phyloP scores from a whole-genome alignment of 495 filamentous ascomycete species.

The Aspergillus haitiensis region DNA sequence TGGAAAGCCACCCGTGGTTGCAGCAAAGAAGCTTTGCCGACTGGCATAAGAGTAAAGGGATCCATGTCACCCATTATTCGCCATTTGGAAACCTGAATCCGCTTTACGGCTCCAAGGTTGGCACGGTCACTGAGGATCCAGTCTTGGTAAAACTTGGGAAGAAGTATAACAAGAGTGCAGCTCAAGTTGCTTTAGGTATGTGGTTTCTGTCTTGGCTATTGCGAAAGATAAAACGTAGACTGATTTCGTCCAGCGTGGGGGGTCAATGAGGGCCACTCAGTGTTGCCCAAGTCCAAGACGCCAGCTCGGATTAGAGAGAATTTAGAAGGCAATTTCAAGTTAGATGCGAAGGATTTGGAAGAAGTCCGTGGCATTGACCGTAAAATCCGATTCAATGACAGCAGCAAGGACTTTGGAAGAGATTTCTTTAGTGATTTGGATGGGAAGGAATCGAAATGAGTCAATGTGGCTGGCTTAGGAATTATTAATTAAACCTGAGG shows the following conservation, averaged over 20 bases:
- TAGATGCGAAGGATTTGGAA: conserved; percentile 51
- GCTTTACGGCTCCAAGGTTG: conserved; percentile 55
- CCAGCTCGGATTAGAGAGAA: conserved; percentile 56
- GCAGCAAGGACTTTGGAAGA: conserved; percentile 53
- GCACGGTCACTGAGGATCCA: conserved; percentile 61
- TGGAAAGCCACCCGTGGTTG: conserved; percentile 62
- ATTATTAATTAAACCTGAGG: no score
- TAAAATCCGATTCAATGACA: conserved; percentile 62
- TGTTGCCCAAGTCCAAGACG: conserved; percentile 67
- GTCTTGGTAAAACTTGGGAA: conserved; percentile 59
- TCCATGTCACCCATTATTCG: conserved; percentile 65
- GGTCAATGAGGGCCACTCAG: conserved; percentile 60
- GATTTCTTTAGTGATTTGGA: conserved; percentile 63
- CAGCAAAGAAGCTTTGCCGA: conserved; percentile 59
- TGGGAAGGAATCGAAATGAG: conserved; percentile 42
- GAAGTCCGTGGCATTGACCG: conserved; percentile 55
- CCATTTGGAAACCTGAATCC: conserved; percentile 73
- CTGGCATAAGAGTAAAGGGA: conserved; percentile 55
- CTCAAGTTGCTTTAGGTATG: conserved; percentile 60
- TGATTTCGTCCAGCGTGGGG: conserved; percentile 53
- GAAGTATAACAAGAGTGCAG: conserved; percentile 60
- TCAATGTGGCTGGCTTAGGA: no score
- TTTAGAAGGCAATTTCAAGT: conserved; percentile 59
- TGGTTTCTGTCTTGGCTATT: conserved; percentile 21
- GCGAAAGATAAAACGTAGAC: not conserved